These are phyloP conservation scores for Calvatia gigantea DNA, from an alignment of 768 basidiomycete genomes.

Conservation along the genomic window DNA sequence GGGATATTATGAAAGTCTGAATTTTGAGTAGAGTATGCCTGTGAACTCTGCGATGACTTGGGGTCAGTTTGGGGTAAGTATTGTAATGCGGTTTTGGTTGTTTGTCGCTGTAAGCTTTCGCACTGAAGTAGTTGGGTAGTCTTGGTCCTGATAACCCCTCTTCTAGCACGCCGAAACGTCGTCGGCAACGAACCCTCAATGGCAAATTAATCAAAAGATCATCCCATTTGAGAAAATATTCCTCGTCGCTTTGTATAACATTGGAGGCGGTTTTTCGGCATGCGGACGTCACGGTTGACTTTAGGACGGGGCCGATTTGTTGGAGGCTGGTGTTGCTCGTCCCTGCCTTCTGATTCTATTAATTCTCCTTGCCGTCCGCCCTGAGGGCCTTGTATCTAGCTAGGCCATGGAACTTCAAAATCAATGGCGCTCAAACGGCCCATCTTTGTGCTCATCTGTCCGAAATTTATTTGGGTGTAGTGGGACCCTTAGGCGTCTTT, in stretches of 20 bases:
- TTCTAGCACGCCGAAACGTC: conserved; percentile 8
- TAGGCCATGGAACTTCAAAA: no score
- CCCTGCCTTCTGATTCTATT: background rate
- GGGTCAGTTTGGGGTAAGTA: conserved; percentile 33
- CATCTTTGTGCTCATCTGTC: no score
- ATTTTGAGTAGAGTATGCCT: conserved; percentile 8
- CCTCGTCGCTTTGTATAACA: conserved; percentile 13
- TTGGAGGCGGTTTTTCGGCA: conserved; percentile 15
- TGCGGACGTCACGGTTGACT: conserved; percentile 16
- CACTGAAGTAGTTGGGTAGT: background rate
- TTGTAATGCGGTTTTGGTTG: conserved; percentile 24
- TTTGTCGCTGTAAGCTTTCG: conserved; percentile 8
- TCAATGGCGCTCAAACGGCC: no score
- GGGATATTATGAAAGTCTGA: conserved; percentile 13
- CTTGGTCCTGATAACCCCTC: background rate
- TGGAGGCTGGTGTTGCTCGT: no score
- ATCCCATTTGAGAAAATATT: conserved; percentile 15
- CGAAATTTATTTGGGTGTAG: no score
- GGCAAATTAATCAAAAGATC: conserved; percentile 1
- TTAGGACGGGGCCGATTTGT: no score
- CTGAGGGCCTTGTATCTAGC: no score
- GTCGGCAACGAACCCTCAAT: conserved; percentile 5
- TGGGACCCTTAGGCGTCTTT: no score
- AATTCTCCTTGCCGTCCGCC: background rate
- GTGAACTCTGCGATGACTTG: conserved; percentile 33